A percentile compares a stretch with the other conserved stretches of the same genome.
Evolutionary conservation across 148 eudicot genomes (phyloP).

Genomic region (Silene uniflora): DNA sequence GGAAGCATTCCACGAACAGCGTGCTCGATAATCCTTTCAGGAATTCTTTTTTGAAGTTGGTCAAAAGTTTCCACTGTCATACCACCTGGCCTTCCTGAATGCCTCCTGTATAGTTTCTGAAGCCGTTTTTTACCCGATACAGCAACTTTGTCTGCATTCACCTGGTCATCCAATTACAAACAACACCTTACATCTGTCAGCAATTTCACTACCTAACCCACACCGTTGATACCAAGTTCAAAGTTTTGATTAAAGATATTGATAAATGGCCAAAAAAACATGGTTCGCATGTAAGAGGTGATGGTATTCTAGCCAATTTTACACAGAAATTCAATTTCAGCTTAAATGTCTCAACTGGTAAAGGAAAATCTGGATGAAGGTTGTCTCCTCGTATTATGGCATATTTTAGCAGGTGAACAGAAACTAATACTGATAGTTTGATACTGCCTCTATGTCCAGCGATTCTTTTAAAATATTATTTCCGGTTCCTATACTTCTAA

Average conservation of each 20-base stretch:
- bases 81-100: constrained; percentile 99
- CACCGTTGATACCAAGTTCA: background rate
- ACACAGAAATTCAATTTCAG: too few species aligned
- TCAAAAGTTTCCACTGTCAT: constrained; percentile 95
- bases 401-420: too few species aligned
- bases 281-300: background rate
- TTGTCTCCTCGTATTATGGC: too few species aligned
- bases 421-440: too few species aligned
- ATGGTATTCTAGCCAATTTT: background rate
- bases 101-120: constrained; percentile 90
- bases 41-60: constrained; percentile 92
- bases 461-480: too few species aligned
- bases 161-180: constrained; percentile 37
- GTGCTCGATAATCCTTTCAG: constrained; percentile 94
- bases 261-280: background rate
- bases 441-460: too few species aligned
- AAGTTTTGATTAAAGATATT: background rate
- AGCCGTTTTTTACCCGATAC: constrained; percentile 89
- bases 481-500: too few species aligned
- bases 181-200: constrained; percentile 4
- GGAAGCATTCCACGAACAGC: constrained; percentile 99
- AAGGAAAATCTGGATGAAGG: too few species aligned
- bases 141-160: constrained; percentile 89
- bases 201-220: background rate
- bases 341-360: too few species aligned